Conservation (phyloP, 2,329 filamentous ascomycete species). For the Penicillium sp. region DNA sequence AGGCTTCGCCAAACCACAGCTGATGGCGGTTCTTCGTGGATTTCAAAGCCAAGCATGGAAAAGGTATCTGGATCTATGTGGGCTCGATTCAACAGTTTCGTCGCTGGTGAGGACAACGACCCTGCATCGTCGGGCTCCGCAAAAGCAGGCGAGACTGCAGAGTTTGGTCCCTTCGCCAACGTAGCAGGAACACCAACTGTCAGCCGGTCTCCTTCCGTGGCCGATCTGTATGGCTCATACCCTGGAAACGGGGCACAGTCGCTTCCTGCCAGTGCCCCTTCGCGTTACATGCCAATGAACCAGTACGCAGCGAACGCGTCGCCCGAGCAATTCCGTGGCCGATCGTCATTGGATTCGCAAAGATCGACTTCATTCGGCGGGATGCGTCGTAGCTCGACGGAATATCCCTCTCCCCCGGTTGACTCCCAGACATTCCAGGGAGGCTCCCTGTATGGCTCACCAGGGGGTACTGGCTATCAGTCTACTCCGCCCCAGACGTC, state of each 20-base stretch:
- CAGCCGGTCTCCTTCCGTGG: conserved; percentile 66
- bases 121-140: conserved; percentile 54
- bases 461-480: conserved; percentile 30
- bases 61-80: conserved; percentile 88
- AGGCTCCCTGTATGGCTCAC: conserved; percentile 30
- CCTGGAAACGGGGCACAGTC: conserved; percentile 34
- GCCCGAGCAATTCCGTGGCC: conserved; percentile 47
- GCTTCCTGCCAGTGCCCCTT: conserved; percentile 32
- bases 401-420: conserved; percentile 29
- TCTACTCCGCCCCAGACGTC: conserved; percentile 36
- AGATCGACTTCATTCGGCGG: conserved; percentile 37
- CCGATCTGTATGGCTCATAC: conserved; percentile 68
- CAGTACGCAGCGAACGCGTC: conserved; percentile 48
- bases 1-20: conserved; percentile 80
- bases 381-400: conserved; percentile 35
- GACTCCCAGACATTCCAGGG: conserved; percentile 33
- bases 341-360: conserved; percentile 48
- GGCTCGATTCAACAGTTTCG: conserved; percentile 93
- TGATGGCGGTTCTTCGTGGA: conserved; percentile 78
- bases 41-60: conserved; percentile 91
- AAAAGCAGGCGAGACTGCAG: conserved; percentile 51
- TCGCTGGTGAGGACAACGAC: conserved; percentile 81
- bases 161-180: conserved; percentile 74
- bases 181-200: conserved; percentile 70
- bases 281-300: conserved; percentile 42